Evolutionary conservation across 1,284 basidiomycete genomes (phyloP).

Genomic region (Tilletia indica): DNA sequence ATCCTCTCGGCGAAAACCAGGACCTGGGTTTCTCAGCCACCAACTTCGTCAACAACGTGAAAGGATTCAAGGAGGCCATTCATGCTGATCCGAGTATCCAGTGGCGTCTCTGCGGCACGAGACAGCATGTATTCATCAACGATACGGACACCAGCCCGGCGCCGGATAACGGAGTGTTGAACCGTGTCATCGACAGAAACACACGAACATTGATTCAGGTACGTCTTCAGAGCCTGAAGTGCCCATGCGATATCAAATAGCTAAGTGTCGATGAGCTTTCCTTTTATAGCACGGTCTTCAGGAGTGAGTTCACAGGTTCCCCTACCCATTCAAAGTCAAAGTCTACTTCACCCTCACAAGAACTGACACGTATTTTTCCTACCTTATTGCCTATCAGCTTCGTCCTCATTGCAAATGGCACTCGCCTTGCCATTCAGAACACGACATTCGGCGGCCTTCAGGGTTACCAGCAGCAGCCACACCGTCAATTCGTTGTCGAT

Average conservation of each 20-base stretch:
- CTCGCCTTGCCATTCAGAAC: conserved; percentile 46
- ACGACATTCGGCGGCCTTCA: conserved; percentile 45
- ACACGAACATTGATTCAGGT: conserved; percentile 36
- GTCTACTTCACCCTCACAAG: too few relatives aligned
- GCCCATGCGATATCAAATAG: too few relatives aligned
- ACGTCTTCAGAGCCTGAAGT: too few relatives aligned
- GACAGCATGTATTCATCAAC: conserved; percentile 29
- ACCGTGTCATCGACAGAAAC: conserved; percentile 39
- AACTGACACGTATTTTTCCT: neutral
- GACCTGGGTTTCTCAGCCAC: conserved; percentile 16
- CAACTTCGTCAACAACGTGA: conserved; percentile 36
- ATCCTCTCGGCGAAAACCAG: conserved; percentile 31
- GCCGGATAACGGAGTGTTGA: conserved; percentile 25
- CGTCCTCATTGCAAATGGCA: conserved; percentile 44
- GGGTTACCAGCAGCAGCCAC: conserved; percentile 43
- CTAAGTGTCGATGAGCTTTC: neutral
- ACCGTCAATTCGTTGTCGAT: conserved; percentile 26
- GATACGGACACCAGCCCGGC: conserved; percentile 16
- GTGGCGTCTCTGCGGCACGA: conserved; percentile 38
- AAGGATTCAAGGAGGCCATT: conserved; percentile 45
- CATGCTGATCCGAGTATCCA: conserved; percentile 31
- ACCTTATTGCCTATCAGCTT: too few relatives aligned
- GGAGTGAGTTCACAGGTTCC: conserved; percentile 24
- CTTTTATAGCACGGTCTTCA: conserved; percentile 36
- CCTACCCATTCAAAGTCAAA: too few relatives aligned